Percentiles rank a stretch among this genome's conserved stretches.
phyloP scores from a whole-genome alignment of 2,329 filamentous ascomycete genomes.

The Teratosphaeria nubilosa region DNA sequence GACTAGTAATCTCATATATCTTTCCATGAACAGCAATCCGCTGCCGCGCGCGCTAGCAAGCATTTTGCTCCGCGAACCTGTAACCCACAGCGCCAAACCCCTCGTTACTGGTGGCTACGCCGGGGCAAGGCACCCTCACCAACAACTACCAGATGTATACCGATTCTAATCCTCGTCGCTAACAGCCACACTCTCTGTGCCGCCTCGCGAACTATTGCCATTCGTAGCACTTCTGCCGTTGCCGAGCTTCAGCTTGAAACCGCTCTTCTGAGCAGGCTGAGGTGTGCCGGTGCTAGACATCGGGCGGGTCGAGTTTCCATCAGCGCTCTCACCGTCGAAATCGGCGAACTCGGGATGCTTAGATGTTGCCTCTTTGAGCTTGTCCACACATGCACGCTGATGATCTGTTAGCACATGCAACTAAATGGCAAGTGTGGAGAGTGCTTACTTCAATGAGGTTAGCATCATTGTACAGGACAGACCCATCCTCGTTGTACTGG shows the following conservation, averaged over 20 bases:
- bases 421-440: neutral
- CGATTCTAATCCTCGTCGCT: slow-evolving; percentile 44
- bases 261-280: slow-evolving; percentile 35
- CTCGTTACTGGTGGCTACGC: neutral
- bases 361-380: slow-evolving; percentile 45
- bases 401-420: neutral
- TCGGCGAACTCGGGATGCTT: slow-evolving; percentile 48
- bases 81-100: neutral
- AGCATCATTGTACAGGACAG: slow-evolving; percentile 83
- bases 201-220: slow-evolving; percentile 26
- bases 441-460: slow-evolving; percentile 76
- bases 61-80: neutral
- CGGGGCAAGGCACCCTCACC: neutral
- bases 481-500: slow-evolving; percentile 94
- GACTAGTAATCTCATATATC: neutral
- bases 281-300: slow-evolving; percentile 54
- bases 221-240: slow-evolving; percentile 6
- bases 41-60: neutral
- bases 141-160: neutral
- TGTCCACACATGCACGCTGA: slow-evolving; percentile 35
- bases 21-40: neutral
- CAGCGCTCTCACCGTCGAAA: slow-evolving; percentile 41
- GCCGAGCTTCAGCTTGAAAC: slow-evolving; percentile 60
- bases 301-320: slow-evolving; percentile 40
- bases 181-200: slow-evolving; percentile 34